Percentiles rank a stretch among this genome's conserved stretches.
Evolutionary conservation across 305 asterid genomes (phyloP).

Genomic region (Fraxinus platypoda): DNA sequence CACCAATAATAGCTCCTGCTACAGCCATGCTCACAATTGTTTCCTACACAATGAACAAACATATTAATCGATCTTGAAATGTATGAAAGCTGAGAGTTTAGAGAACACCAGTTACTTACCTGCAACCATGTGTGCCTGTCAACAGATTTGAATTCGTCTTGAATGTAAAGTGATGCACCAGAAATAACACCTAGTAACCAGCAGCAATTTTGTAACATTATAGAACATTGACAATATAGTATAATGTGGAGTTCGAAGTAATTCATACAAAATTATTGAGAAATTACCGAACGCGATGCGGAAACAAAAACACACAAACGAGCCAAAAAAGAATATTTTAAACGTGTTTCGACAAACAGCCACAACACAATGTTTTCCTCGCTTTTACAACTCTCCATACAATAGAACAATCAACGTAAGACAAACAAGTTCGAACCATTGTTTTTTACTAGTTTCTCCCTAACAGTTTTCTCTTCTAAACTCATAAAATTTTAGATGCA

Average conservation of each 20-base stretch:
- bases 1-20: conserved; percentile 76
- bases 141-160: conserved; percentile 57
- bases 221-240: not conserved
- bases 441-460: too few relatives aligned
- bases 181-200: conserved; percentile 70
- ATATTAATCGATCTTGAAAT: not conserved
- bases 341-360: not conserved
- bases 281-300: too few relatives aligned
- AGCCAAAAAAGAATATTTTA: too few relatives aligned
- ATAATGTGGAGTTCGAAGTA: not conserved
- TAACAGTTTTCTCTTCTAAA: too few relatives aligned
- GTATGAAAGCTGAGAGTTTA: not conserved
- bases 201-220: not conserved
- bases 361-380: not conserved
- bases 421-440: too few relatives aligned
- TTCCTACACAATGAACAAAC: conserved; percentile 46
- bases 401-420: too few relatives aligned
- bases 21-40: conserved; percentile 82
- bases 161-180: conserved; percentile 84
- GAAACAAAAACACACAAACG: too few relatives aligned
- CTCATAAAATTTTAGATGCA: too few relatives aligned
- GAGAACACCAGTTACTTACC: conserved; percentile 27
- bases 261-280: not conserved
- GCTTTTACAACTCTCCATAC: too few relatives aligned
- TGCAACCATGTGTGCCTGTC: conserved; percentile 64